Percentiles rank a stretch among this genome's conserved stretches.
phyloP scores from a whole-genome alignment of 768 basidiomycete species.

The Suillus alpinus region DNA sequence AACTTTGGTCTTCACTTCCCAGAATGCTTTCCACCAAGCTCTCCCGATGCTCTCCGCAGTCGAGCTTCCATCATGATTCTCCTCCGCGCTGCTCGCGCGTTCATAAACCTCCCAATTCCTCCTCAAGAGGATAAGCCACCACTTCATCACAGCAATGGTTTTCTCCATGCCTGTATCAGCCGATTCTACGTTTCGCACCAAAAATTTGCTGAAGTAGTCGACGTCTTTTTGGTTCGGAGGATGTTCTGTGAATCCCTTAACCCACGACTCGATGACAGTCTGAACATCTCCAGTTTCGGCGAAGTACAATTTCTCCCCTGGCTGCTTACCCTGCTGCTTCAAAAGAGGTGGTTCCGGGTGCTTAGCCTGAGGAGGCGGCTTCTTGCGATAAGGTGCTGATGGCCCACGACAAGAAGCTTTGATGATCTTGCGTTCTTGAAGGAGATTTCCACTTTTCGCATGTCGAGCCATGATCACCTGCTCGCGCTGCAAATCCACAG shows the following conservation, averaged over 20 bases:
- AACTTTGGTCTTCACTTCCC: slow-evolving; percentile 63
- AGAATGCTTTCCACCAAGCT: slow-evolving; percentile 83
- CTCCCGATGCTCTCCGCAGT: slow-evolving; percentile 48
- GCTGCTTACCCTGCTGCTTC: slow-evolving; percentile 50
- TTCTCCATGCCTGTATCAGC: slow-evolving; percentile 68
- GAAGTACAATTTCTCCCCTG: slow-evolving; percentile 55
- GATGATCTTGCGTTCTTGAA: slow-evolving; percentile 47
- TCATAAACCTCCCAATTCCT: slow-evolving; percentile 63
- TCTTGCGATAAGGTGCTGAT: slow-evolving; percentile 41
- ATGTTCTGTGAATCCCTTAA: slow-evolving; percentile 54
- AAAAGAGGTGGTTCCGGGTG: slow-evolving; percentile 49
- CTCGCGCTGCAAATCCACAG: slow-evolving; percentile 67
- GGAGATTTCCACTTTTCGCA: slow-evolving; percentile 37
- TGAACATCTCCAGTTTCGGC: slow-evolving; percentile 73
- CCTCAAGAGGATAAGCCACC: slow-evolving; percentile 76
- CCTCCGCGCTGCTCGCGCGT: slow-evolving; percentile 31
- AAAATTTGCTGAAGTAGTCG: slow-evolving; percentile 68
- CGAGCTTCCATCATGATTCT: slow-evolving; percentile 23
- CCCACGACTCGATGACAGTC: slow-evolving; percentile 71
- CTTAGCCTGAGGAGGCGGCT: slow-evolving; percentile 56
- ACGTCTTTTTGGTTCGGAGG: slow-evolving; percentile 75
- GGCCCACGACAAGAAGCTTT: slow-evolving; percentile 37
- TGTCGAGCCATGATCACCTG: slow-evolving; percentile 62
- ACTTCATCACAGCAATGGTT: slow-evolving; percentile 69
- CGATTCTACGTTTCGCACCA: slow-evolving; percentile 66